Base-by-base conservation (phyloP, 1,139 yeast genomes). In the Arxiozyma bovina region DNA sequence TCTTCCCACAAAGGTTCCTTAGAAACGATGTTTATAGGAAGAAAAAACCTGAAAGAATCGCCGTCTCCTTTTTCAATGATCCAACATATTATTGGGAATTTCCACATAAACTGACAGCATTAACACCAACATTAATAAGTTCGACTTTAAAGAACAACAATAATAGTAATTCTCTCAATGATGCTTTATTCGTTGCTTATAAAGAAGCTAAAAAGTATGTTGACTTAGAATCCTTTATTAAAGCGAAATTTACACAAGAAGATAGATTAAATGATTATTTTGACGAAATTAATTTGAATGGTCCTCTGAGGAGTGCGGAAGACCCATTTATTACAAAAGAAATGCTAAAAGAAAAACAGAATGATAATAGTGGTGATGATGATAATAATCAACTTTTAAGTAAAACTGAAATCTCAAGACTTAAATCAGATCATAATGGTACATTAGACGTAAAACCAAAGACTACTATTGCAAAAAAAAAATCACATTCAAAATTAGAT, bases 31-130 rank as follows among this genome's bases (percentile, higher is more conserved):
- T 70, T 7, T 61, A 63, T 50, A 58, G 61, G 50, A 59, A 64
- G 52, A 58, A 63, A 55, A 58, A 62, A 49, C 50, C 58, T n/a
- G 60, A 63, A 27, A 59, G 64, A 43, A 62, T 67, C 30, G 70
- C 69, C 6, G 73, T 71, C n/a, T 65, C 69, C 47, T 72, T 70
- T 55, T 65, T 70, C 53, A 65, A 66, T 53, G 74, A 72, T 56
- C 63, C 66, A 1, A 67, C 72, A 2, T 72, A 63, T 53, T 68
- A 64, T 55, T 71, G 74, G 74, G 69, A 65, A 27, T 60, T 60
- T 45, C 68, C 70, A 9, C 60, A 61, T 18, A 61, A 61, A 51
- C 50, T 70, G 30, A 61, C 55, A 42, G 58, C 60, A 20, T 59
- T 71, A 49, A 55, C 55, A 1, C 34, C 55, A 11, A 52, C 54